Conservation (phyloP, 1,284 basidiomycete genomes). For the Puccinia polysora region DNA sequence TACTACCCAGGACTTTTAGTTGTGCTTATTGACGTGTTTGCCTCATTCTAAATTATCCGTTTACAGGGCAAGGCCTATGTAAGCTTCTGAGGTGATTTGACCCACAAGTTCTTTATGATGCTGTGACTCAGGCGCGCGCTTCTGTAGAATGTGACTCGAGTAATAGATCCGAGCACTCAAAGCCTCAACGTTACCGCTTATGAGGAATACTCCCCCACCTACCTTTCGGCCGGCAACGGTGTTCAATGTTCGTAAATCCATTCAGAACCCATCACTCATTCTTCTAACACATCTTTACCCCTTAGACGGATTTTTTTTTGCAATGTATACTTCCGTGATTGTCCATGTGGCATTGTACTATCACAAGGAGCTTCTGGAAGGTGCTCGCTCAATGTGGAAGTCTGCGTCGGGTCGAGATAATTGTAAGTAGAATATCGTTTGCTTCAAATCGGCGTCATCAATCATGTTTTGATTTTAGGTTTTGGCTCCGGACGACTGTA, state of each 20-base stretch:
- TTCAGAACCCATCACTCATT: background rate
- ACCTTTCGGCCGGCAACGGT: constrained; percentile 38
- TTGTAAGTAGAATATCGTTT: background rate
- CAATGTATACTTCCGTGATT: constrained; percentile 26
- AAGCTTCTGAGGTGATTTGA: background rate
- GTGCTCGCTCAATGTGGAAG: constrained; percentile 7
- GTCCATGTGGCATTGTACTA: constrained; percentile 35
- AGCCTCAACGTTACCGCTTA: constrained; percentile 28
- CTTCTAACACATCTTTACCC: background rate
- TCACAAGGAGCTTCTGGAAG: constrained; percentile 30
- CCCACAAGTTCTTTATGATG: background rate
- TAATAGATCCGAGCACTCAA: constrained; percentile 30
- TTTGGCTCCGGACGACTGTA: background rate
- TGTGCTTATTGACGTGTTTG: too few species aligned
- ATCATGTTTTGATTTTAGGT: too few species aligned
- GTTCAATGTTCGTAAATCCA: constrained; percentile 14
- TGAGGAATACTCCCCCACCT: constrained; percentile 34
- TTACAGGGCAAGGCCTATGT: constrained; percentile 35
- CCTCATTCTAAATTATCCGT: background rate
- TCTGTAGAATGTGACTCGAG: constrained; percentile 24
- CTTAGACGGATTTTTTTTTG: constrained; percentile 38
- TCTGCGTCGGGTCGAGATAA: constrained; percentile 3
- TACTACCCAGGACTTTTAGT: too few species aligned
- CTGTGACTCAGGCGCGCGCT: background rate
- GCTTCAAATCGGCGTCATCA: background rate